Evolutionary conservation across 495 filamentous ascomycete species (phyloP).

Genomic region (Aspergillus leporis): DNA sequence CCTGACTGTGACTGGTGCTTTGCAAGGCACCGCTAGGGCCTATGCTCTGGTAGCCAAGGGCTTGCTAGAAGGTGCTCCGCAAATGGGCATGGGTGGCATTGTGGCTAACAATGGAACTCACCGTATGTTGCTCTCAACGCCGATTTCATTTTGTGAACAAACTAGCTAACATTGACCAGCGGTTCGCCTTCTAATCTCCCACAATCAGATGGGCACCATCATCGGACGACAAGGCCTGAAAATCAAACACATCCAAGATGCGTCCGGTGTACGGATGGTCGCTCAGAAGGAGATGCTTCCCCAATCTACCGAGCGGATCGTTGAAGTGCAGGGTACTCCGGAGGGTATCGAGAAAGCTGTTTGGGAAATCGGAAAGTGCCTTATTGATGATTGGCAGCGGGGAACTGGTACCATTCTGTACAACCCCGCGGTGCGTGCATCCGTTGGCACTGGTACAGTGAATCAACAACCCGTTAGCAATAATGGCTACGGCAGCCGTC

Average conservation of each 20-base stretch:
- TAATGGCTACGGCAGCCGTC: constrained; percentile 62
- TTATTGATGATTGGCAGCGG: constrained; percentile 96
- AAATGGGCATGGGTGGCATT: constrained; percentile 91
- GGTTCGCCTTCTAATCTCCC: constrained; percentile 94
- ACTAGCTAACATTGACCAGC: constrained; percentile 57
- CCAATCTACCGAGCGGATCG: constrained; percentile 97
- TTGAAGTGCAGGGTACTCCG: constrained; percentile 91
- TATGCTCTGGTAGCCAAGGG: constrained; percentile 92
- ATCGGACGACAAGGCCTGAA: constrained; percentile 94
- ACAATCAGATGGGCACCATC: constrained; percentile 99
- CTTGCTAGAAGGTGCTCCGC: constrained; percentile 86
- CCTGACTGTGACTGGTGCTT: constrained; percentile 85
- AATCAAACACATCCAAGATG: constrained; percentile 99
- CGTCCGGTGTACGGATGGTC: constrained; percentile 96
- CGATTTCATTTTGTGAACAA: background rate
- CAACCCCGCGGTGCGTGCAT: constrained; percentile 88
- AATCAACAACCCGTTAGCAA: constrained; percentile 22
- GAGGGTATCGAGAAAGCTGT: constrained; percentile 92
- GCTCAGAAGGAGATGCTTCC: constrained; percentile 99
- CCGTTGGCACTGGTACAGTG: constrained; percentile 43
- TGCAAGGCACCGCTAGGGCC: constrained; percentile 83
- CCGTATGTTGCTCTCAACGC: constrained; percentile 61
- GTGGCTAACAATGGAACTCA: constrained; percentile 85
- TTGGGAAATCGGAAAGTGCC: constrained; percentile 98
- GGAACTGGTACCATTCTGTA: constrained; percentile 96